Percentiles rank a stretch among this genome's conserved stretches.
phyloP scores from a whole-genome alignment of 2,329 filamentous ascomycete species.

The Aspergillus fumigatus region DNA sequence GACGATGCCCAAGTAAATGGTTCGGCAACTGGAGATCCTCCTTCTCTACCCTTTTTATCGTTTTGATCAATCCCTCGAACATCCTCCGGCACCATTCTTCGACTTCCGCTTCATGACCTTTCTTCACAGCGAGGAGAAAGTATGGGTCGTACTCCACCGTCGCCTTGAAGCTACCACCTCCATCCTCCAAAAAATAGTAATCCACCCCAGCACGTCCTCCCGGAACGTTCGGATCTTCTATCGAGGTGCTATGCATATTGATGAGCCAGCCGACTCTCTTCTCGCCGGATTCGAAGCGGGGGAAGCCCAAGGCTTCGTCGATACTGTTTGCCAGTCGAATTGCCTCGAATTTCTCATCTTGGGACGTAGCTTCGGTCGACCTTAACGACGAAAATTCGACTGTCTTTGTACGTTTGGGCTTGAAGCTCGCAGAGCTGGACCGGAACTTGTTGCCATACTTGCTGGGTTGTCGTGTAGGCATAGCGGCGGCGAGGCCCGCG shows the following conservation, averaged over 20 bases:
- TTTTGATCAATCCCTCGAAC: conserved; percentile 78
- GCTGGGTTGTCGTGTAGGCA: conserved; percentile 53
- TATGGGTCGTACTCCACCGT: conserved; percentile 96
- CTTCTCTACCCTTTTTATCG: conserved; percentile 72
- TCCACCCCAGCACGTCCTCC: conserved; percentile 87
- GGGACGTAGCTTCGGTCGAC: conserved; percentile 77
- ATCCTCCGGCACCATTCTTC: conserved; percentile 86
- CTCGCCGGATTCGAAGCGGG: conserved; percentile 81
- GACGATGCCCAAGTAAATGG: conserved; percentile 83
- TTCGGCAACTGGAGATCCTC: conserved; percentile 95
- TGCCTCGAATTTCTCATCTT: conserved; percentile 88
- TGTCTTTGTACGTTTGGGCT: conserved; percentile 62
- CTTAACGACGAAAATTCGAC: conserved; percentile 71
- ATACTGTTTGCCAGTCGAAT: conserved; percentile 78
- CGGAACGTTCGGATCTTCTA: conserved; percentile 77
- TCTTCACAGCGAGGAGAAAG: conserved; percentile 86
- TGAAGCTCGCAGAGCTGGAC: conserved; percentile 38
- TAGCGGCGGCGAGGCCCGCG: conserved; percentile 29
- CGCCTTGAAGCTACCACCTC: conserved; percentile 88
- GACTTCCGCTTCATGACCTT: conserved; percentile 82
- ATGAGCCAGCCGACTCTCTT: conserved; percentile 89
- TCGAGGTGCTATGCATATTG: conserved; percentile 84
- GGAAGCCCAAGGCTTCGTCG: conserved; percentile 92
- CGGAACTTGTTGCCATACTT: conserved; percentile 60
- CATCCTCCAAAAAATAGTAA: conserved; percentile 93